Evolutionary conservation across 768 basidiomycete species (phyloP), one percentile per base, ranked within the genome.

Genomic region (Fibroporia radiculosa): DNA sequence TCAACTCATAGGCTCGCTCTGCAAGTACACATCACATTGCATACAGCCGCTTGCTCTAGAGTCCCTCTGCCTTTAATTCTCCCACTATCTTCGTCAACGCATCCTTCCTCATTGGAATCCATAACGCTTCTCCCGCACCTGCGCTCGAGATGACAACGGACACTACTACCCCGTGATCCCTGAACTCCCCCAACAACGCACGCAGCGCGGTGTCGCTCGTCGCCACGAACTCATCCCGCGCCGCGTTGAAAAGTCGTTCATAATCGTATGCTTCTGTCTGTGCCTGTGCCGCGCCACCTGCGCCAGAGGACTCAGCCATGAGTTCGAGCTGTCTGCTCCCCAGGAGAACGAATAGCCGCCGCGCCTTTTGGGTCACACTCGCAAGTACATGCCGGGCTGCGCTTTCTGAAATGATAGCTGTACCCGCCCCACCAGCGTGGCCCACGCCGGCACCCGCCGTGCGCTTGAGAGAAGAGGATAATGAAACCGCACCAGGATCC

Each of bases 21-120:
- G n/a, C n/a, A n/a, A n/a, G n/a, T n/a, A n/a, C n/a, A n/a, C n/a
- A n/a, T n/a, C n/a, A n/a, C n/a, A n/a, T n/a, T n/a, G n/a, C n/a
- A n/a, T n/a, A n/a, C n/a, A n/a, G n/a, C n/a, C n/a, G n/a, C n/a
- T n/a, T n/a, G n/a, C n/a, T n/a, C n/a, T n/a, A n/a, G n/a, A n/a
- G n/a, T n/a, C 18, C 42, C 19, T 40, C 48, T 14, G 20, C 6
- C 42, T 29, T 34, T 34, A 41, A 8, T 31, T 43, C 31, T 11
- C 33, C 35, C 28, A 57, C 47, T 20, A 57, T 40, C 51, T 56
- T 57, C 39, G 47, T 11, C 47, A 60, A 42, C 36, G 56, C 59
- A 18, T 92, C 89, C 62, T 82, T 84, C 50, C 85, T 71, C 54
- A 97, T 55, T 1, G 90, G 88, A 53, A 96, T 88, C 92, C 92